phyloP scores from a whole-genome alignment of 768 basidiomycete genomes.

The Strobilomyces dryophilus region DNA sequence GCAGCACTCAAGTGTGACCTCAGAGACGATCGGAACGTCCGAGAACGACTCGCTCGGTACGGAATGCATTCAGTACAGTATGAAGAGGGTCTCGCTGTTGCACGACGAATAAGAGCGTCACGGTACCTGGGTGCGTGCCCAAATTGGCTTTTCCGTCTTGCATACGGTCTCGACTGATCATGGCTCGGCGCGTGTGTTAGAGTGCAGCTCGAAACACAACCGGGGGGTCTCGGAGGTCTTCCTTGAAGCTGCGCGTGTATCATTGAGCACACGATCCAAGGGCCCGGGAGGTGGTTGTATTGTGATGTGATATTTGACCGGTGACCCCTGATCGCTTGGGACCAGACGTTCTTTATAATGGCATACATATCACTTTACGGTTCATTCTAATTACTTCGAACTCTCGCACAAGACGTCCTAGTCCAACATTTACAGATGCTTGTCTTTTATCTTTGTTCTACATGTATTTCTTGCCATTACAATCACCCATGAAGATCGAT shows the following conservation, averaged over 20 bases:
- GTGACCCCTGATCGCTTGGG: neutral
- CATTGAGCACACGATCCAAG: conserved; percentile 69
- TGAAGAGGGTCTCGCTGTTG: conserved; percentile 86
- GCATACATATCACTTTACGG: conserved; percentile 16
- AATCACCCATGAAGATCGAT: neutral
- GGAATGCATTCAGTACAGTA: conserved; percentile 78
- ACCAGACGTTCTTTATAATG: conserved; percentile 3
- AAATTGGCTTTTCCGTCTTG: neutral
- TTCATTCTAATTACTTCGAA: conserved; percentile 19
- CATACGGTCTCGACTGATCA: neutral
- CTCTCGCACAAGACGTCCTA: neutral
- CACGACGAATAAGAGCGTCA: conserved; percentile 86
- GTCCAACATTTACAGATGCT: neutral
- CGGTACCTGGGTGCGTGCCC: conserved; percentile 80
- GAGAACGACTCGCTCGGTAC: conserved; percentile 68
- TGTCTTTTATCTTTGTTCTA: neutral
- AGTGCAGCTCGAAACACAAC: conserved; percentile 97
- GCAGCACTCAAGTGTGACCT: conserved; percentile 94
- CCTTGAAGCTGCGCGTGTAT: conserved; percentile 85
- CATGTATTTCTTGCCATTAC: conserved; percentile 13
- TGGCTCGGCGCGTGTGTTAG: conserved; percentile 35
- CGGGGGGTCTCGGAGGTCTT: conserved; percentile 93
- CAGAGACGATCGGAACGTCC: conserved; percentile 72
- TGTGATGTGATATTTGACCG: conserved; percentile 48
- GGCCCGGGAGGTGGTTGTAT: conserved; percentile 55